These are phyloP conservation scores for Elsinoe necatrix DNA, from an alignment of 2,329 filamentous ascomycete genomes.

Conservation along the genomic window DNA sequence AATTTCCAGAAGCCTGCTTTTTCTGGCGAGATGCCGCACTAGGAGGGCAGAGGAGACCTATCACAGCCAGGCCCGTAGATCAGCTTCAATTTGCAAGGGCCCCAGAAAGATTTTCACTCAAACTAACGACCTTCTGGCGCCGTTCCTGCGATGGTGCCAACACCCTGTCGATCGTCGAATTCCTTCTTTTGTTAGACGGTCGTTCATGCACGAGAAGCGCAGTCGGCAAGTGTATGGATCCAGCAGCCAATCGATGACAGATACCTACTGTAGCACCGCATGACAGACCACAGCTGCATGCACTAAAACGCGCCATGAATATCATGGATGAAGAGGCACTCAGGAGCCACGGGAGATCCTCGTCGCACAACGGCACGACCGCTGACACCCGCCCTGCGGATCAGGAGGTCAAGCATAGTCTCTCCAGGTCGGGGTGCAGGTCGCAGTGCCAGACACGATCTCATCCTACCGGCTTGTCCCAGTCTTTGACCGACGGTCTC, in stretches of 20 bases:
- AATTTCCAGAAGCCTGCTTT: conserved; percentile 16
- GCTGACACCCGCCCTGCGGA: conserved; percentile 7
- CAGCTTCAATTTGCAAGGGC: background rate
- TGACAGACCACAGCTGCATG: background rate
- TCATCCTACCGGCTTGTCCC: conserved; percentile 4
- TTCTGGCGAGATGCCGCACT: conserved; percentile 10
- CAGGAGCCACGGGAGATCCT: background rate
- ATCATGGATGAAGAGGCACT: background rate
- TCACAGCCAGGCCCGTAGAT: background rate
- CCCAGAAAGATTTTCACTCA: conserved; percentile 3
- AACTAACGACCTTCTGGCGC: background rate
- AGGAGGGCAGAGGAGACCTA: background rate
- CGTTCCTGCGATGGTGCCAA: conserved; percentile 8
- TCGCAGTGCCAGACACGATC: background rate
- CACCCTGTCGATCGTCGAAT: conserved; percentile 3
- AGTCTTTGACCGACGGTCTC: conserved; percentile 3
- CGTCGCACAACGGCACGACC: background rate
- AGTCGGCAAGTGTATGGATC: background rate
- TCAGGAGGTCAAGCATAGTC: conserved; percentile 1
- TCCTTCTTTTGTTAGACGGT: conserved; percentile 1
- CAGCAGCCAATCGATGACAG: background rate
- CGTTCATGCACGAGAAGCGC: conserved; percentile 13
- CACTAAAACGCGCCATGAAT: background rate
- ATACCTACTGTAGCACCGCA: background rate
- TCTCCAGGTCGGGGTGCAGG: conserved; percentile 11